Base-by-base conservation (phyloP, 2,329 filamentous ascomycete species). In the Xylaria sp. region DNA sequence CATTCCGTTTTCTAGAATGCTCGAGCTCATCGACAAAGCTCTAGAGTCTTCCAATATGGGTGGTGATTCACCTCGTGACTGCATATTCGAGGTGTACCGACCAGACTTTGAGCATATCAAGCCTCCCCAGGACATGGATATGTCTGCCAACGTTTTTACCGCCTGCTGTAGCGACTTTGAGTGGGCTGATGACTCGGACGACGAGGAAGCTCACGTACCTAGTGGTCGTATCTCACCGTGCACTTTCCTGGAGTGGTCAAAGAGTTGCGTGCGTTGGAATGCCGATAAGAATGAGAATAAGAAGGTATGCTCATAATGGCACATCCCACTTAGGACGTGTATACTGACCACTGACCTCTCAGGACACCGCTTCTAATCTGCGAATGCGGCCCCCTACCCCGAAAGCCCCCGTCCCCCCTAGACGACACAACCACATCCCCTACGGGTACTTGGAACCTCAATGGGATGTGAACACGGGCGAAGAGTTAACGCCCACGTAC, bases 191-290 rank as follows among this genome's bases (percentile, higher is more conserved):
- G 67, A 67, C 56, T 60, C 63, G 13, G 72, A 74, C 36, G 76
- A 77, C 23, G 74, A 74, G 1, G 83, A 86, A 65, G 82, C 80
- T 1, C 78, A 78, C 25, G 75, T 77, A 0, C 70, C 76, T 4
- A 72, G 76, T 4, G 78, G 76, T 0, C 79, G 78, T 1, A 80
- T 85, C 32, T 81, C 79, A 0, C 81, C 82, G 1, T 80, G 77
- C 66, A 83, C 79, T 0, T 85, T 85, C 64, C 75, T 78, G 13
- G 70, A 76, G 1, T 80, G 78, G 76, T 72, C 81, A 36, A 71
- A 80, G 65, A 81, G 80, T 59, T 76, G 76, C 43, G 67, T 76
- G 68, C 73, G 77, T 62, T 77, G 75, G 74, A 74, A 80, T 30
- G 65, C 56, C 15, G 23, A 68, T 18, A 68, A 70, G 1, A 59